phyloP scores from a whole-genome alignment of 2,329 filamentous ascomycete species.

The Cadophora gregata region DNA sequence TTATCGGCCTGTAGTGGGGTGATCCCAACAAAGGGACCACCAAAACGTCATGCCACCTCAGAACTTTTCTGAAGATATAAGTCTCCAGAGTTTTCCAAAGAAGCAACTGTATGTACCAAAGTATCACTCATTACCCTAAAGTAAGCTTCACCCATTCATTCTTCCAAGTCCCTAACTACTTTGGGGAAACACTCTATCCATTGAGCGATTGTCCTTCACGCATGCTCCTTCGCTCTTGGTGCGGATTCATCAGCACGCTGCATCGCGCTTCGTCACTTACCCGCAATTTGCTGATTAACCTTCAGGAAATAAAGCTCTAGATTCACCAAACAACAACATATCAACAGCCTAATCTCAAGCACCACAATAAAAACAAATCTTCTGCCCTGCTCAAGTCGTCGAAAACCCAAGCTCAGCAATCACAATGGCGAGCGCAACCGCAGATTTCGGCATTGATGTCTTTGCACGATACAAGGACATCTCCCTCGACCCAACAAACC shows the following conservation, averaged over 20 bases:
- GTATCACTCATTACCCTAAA: neutral
- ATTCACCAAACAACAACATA: neutral
- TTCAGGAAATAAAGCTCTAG: neutral
- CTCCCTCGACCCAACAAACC: slow-evolving; percentile 44
- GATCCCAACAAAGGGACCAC: slow-evolving; percentile 2
- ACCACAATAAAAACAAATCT: neutral
- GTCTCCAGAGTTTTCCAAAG: neutral
- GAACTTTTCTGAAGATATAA: slow-evolving; percentile 11
- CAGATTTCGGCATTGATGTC: slow-evolving; percentile 37
- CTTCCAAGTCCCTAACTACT: slow-evolving; percentile 2
- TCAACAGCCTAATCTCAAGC: neutral
- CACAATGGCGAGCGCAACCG: slow-evolving; percentile 34
- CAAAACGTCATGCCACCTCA: slow-evolving; percentile 13
- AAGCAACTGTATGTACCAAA: neutral
- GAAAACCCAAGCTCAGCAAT: neutral
- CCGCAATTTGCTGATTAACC: slow-evolving; percentile 16
- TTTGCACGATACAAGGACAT: slow-evolving; percentile 34
- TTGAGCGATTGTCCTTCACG: neutral
- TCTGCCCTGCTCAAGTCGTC: neutral
- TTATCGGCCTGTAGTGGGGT: neutral
- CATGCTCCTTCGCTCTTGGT: neutral
- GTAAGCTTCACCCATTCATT: neutral
- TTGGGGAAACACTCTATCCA: slow-evolving; percentile 6
- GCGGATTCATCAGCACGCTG: slow-evolving; percentile 12
- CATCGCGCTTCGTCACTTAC: slow-evolving; percentile 6